Conservation (phyloP, 495 filamentous ascomycete species). For the Massariosphaeria phaeospora region DNA sequence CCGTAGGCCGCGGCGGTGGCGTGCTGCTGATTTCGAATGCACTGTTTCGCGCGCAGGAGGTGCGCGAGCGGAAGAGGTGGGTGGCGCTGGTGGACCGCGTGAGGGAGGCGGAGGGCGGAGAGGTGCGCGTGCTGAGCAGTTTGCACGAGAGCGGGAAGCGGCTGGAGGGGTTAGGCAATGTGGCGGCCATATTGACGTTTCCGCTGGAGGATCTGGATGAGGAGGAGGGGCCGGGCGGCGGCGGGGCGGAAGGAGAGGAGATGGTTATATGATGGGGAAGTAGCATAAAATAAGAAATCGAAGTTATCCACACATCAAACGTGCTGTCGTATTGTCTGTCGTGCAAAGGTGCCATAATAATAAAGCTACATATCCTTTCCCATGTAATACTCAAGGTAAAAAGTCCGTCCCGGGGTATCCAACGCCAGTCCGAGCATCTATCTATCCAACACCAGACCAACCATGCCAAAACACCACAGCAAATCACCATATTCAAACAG, state of each 20-base stretch:
- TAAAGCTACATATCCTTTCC: too few species aligned
- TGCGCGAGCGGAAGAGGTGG: constrained; percentile 74
- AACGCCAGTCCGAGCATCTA: too few species aligned
- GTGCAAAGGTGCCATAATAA: too few species aligned
- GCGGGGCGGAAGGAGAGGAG: neutral
- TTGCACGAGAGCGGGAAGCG: constrained; percentile 91
- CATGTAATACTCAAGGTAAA: too few species aligned
- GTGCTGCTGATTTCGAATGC: constrained; percentile 78
- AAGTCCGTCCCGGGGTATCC: too few species aligned
- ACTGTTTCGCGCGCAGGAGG: constrained; percentile 77
- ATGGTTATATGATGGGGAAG: constrained; percentile 23
- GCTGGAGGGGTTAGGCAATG: constrained; percentile 76
- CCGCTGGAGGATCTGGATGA: constrained; percentile 73
- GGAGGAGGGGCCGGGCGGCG: constrained; percentile 45
- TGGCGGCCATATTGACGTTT: constrained; percentile 88
- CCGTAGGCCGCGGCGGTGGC: constrained; percentile 79
- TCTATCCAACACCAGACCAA: too few species aligned
- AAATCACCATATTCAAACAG: too few species aligned
- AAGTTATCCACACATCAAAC: too few species aligned
- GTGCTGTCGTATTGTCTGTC: too few species aligned
- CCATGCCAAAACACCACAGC: too few species aligned
- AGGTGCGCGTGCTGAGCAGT: constrained; percentile 80
- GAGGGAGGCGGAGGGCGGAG: constrained; percentile 75
- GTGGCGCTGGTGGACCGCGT: constrained; percentile 87
- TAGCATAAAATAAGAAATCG: too few species aligned